phyloP scores from a whole-genome alignment of 225 moss, liverwort and hornwort species.

The Bryum argenteum region DNA sequence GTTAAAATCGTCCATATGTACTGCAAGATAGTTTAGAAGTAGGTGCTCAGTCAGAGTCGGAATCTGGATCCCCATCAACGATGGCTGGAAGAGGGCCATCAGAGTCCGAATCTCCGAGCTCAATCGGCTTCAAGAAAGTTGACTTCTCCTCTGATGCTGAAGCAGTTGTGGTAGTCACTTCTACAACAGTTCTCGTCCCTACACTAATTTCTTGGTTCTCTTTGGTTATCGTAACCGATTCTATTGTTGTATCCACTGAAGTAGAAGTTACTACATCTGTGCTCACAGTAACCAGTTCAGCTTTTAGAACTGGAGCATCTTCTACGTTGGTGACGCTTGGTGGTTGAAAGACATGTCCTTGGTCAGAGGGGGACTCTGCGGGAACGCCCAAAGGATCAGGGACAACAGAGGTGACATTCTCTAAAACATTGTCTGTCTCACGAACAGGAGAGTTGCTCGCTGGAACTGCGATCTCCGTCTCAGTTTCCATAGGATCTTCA shows the following conservation, averaged over 20 bases:
- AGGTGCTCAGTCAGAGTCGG: constrained; percentile 53
- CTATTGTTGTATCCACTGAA: constrained; percentile 1
- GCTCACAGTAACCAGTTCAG: constrained; percentile 18
- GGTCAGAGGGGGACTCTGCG: constrained; percentile 32
- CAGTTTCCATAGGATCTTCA: constrained; percentile 35
- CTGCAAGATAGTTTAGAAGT: constrained; percentile 15
- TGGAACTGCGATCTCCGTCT: constrained; percentile 19
- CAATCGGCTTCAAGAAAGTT: constrained; percentile 32
- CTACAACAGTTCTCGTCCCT: constrained; percentile 16
- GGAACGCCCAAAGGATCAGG: constrained; percentile 35
- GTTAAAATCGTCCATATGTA: neutral
- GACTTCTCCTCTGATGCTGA: constrained; percentile 34
- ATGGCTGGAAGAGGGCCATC: constrained; percentile 82
- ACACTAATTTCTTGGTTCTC: constrained; percentile 20
- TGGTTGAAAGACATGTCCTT: constrained; percentile 26
- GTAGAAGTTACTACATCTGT: constrained; percentile 17
- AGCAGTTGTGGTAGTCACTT: constrained; percentile 21
- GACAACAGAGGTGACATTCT: neutral
- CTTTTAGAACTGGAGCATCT: constrained; percentile 24
- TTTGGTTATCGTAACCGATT: constrained; percentile 18
- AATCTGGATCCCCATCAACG: constrained; percentile 84
- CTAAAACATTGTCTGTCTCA: too few relatives aligned
- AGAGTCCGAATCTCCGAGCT: constrained; percentile 76
- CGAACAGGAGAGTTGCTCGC: constrained; percentile 5
- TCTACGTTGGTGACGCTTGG: constrained; percentile 5